Evolutionary conservation across 495 filamentous ascomycete species (phyloP).

Genomic region (Xylaria sp.): DNA sequence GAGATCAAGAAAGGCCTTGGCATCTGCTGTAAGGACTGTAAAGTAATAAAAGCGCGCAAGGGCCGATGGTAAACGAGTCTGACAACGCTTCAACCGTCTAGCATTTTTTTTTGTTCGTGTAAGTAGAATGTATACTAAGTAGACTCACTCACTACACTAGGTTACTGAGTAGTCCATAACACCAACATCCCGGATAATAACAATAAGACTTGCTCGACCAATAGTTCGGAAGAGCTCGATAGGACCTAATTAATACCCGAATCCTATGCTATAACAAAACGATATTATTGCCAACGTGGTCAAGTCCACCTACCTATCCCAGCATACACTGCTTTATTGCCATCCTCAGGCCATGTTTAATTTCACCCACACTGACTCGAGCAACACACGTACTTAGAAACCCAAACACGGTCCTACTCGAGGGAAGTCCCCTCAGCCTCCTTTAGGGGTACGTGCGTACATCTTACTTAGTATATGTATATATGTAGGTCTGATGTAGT

Average conservation of each 20-base stretch:
- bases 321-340: too few relatives aligned
- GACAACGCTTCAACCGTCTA: not conserved
- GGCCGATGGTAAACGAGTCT: not conserved
- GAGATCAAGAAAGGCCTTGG: not conserved
- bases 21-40: not conserved
- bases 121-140: too few relatives aligned
- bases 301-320: not conserved
- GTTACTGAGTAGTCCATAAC: not conserved
- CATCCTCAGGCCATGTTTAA: not conserved
- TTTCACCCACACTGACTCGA: not conserved
- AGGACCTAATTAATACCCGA: not conserved
- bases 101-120: too few relatives aligned
- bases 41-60: not conserved
- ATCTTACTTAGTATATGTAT: too few relatives aligned
- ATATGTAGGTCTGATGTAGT: too few relatives aligned
- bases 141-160: too few relatives aligned
- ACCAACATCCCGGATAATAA: not conserved
- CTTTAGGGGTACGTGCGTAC: not conserved
- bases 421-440: too few relatives aligned
- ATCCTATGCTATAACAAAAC: not conserved
- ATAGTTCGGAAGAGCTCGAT: not conserved
- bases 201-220: not conserved
- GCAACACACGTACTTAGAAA: not conserved
- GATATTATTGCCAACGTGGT: not conserved
- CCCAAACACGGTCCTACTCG: too few relatives aligned